Evolutionary conservation across 2,329 filamentous ascomycete genomes (phyloP).

Genomic region (Botryosphaeria dothidea): DNA sequence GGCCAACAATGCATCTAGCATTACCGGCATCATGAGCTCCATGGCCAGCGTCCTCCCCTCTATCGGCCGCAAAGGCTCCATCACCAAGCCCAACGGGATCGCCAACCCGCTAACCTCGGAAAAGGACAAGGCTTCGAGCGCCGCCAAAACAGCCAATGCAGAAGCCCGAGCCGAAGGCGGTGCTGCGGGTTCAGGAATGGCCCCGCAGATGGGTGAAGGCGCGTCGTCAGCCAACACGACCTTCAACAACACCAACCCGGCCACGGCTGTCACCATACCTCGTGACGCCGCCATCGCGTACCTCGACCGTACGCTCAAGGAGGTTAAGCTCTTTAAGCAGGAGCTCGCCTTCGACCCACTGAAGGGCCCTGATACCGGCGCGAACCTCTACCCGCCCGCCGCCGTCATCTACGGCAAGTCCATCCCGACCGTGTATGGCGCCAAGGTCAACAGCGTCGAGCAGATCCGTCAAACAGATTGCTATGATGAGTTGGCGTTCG

Average conservation of each 20-base stretch:
- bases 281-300: slow-evolving; percentile 63
- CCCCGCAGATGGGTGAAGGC: slow-evolving; percentile 49
- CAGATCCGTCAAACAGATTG: slow-evolving; percentile 74
- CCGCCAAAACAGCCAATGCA: slow-evolving; percentile 26
- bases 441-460: slow-evolving; percentile 70
- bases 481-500: slow-evolving; percentile 86
- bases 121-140: slow-evolving; percentile 10
- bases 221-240: neutral
- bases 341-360: slow-evolving; percentile 64
- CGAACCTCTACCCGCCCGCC: slow-evolving; percentile 80
- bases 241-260: slow-evolving; percentile 23
- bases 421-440: slow-evolving; percentile 81
- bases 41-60: slow-evolving; percentile 48
- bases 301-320: slow-evolving; percentile 70
- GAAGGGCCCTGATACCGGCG: slow-evolving; percentile 58
- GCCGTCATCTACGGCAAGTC: slow-evolving; percentile 85
- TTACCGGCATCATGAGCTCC: slow-evolving; percentile 47
- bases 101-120: slow-evolving; percentile 14
- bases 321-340: slow-evolving; percentile 72
- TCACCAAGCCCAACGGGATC: slow-evolving; percentile 41
- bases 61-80: slow-evolving; percentile 32
- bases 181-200: slow-evolving; percentile 38
- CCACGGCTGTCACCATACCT: slow-evolving; percentile 54
- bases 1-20: slow-evolving; percentile 41
- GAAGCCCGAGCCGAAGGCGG: slow-evolving; percentile 28